Evolutionary conservation across 768 basidiomycete genomes (phyloP), one percentile per base, ranked within the genome.

Genomic region (Trametes villosa): DNA sequence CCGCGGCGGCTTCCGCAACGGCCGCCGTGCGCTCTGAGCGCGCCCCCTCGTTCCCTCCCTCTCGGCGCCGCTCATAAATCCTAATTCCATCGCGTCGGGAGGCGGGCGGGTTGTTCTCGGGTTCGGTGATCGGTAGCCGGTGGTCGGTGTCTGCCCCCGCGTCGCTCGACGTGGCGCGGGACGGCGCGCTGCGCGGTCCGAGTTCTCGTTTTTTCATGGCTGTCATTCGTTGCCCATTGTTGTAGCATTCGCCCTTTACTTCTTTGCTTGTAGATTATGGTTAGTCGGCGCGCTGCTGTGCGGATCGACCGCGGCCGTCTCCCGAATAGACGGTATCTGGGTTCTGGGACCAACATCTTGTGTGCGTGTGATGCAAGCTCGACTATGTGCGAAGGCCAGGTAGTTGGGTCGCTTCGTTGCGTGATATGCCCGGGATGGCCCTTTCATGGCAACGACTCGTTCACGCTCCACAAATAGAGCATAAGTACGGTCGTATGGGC

Each of bases 251-350:
- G 53, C 42, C 47, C 54, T 31, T 45, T 57, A 34, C 38, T 20
- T 33, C 50, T 53, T 33, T 38, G 47, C 22, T 45, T 41, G 51
- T 41, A 29, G 20, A 45, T 11, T 36, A 36, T 46, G 22, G 38
- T n/a, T 7, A 26, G 61, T 62, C 61, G 61, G 54, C 51, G 56
- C 61, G 61, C 61, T 62, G 56, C 61, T 62, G 61, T 62, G 61
- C 61, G 56, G 61, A 57, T 33, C 56, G 51, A 31, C 45, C 51
- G 50, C 56, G 51, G 41, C 45, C 51, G 50, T 57, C 50, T 62
- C 46, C 33, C 38, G 47, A 62, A 62, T 62, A 52, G 55, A 62
- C 52, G 56, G 61, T 49, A 33, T n/a, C 55, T 57, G 56, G 61
- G 56, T 24, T 62, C 52, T 53, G 51, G 61, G 56, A 62, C 31